phyloP scores from a whole-genome alignment of 257 asterid species.

The Solanum gandarillasii region DNA sequence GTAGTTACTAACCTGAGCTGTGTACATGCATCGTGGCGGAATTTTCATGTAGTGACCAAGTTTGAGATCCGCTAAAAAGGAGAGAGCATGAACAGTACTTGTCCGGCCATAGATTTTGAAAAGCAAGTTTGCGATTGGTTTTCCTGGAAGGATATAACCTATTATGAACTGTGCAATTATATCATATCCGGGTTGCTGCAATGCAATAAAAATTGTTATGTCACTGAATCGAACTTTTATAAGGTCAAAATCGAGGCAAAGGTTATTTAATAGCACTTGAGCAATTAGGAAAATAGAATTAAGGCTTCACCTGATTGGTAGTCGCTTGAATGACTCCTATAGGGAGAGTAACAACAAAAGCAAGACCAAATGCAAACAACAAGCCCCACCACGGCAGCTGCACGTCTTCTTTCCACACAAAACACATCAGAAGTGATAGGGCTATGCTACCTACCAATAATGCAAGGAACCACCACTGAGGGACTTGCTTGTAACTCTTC shows the following conservation, averaged over 20 bases:
- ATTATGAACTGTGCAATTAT: constrained; percentile 85
- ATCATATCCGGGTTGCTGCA: constrained; percentile 97
- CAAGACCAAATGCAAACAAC: constrained; percentile 71
- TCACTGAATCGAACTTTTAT: neutral
- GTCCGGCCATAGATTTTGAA: constrained; percentile 94
- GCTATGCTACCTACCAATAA: constrained; percentile 53
- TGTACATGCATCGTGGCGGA: constrained; percentile 83
- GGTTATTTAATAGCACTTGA: neutral
- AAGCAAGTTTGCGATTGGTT: constrained; percentile 79
- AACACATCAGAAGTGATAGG: constrained; percentile 54
- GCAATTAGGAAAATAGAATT: neutral
- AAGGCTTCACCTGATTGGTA: constrained; percentile 53
- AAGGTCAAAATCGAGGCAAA: neutral
- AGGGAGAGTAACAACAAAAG: constrained; percentile 83
- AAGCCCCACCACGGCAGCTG: constrained; percentile 97
- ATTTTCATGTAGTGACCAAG: constrained; percentile 98
- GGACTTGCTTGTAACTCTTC: constrained; percentile 82
- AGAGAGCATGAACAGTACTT: constrained; percentile 79
- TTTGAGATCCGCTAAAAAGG: constrained; percentile 85
- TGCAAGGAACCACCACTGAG: constrained; percentile 82
- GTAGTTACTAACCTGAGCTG: constrained; percentile 54
- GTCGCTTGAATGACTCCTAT: constrained; percentile 95
- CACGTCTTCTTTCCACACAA: constrained; percentile 70
- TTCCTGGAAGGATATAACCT: constrained; percentile 83
- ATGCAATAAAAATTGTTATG: neutral